Base-by-base conservation (phyloP, 768 basidiomycete species). In the Termitomyces sp. region DNA sequence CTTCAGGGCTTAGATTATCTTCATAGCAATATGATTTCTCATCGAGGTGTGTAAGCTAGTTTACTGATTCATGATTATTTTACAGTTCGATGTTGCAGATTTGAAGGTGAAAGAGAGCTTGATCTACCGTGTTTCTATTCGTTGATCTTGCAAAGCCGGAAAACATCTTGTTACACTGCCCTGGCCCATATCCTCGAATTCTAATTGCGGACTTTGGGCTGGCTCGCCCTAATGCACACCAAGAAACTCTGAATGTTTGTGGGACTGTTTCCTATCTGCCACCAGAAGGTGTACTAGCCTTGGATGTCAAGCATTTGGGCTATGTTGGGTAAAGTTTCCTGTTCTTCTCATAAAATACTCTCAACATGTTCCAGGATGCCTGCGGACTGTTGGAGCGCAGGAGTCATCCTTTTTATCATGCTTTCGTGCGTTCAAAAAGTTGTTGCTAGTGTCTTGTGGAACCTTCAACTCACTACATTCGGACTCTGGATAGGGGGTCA, bases 301-400 rank as follows among this genome's bases (percentile, higher is more conserved):
- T 94, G 46, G 89, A 92, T 66, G 79, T 88, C 65, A 87, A 87
- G 65, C 79, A 90, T 60, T 72, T 90, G 47, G 85, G 88, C 55
- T 92, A 92, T 65, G 73, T 80, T 34, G 83, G 83, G 83, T 81
- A 67, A 42, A 31, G 20, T 36, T 12, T 55, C 65, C 34, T 51
- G 20, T 43, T 40, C 20, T 25, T 48, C 57, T 37, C n/a, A 20
- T 20, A 8, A 48, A 17, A 34, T 47, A 45, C 48, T 12, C 8
- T 2, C 40, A 32, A 17, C 60, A 14, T 50, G 20, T 12, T 45
- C 45, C 73, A 91, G 91, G 20, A 88, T 93, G 87, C 89, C 91
- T n/a, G 83, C 91, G 3, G 92, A 94, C 72, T 94, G 92, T 67
- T 94, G 92, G 92, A 92, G 92, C 66, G 83, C 88, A 12, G 92